Conservation (phyloP, 2,329 filamentous ascomycete species). For the Coniella vitis region DNA sequence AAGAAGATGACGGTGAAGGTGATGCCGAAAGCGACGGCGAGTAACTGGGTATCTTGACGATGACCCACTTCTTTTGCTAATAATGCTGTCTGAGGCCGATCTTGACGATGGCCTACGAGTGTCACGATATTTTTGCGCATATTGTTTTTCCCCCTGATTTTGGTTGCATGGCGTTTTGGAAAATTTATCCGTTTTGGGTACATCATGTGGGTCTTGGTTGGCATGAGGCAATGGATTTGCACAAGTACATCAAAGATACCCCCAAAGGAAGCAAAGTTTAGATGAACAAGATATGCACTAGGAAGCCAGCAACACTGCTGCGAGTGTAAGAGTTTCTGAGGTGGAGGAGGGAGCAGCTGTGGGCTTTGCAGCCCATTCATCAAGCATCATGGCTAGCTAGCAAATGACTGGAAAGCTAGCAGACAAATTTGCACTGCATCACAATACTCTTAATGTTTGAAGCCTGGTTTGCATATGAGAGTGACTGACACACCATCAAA, state of each 20-base stretch:
- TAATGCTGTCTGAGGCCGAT: not conserved
- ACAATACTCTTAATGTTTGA: no score
- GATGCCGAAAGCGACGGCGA: constrained; percentile 22
- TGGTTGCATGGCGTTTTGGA: constrained; percentile 11
- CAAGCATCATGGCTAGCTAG: not conserved
- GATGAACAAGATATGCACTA: constrained; percentile 1
- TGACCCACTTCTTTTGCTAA: not conserved
- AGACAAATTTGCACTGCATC: no score
- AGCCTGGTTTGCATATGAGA: no score
- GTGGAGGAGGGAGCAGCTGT: not conserved
- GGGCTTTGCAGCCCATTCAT: not conserved
- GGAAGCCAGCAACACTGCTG: constrained; percentile 14
- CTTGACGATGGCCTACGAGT: no score
- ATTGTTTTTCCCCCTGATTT: constrained; percentile 13
- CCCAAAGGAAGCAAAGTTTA: constrained; percentile 6
- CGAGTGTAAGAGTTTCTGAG: constrained; percentile 4
- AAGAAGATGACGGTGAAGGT: constrained; percentile 30
- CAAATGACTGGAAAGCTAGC: not conserved
- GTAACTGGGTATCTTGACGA: not conserved
- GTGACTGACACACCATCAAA: no score
- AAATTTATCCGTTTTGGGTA: not conserved
- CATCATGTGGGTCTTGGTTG: not conserved
- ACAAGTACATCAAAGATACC: constrained; percentile 13
- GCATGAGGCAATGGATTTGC: not conserved
- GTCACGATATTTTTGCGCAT: not conserved